Base-by-base conservation (phyloP, 345 rosid species). In the Corymbia maculata region DNA sequence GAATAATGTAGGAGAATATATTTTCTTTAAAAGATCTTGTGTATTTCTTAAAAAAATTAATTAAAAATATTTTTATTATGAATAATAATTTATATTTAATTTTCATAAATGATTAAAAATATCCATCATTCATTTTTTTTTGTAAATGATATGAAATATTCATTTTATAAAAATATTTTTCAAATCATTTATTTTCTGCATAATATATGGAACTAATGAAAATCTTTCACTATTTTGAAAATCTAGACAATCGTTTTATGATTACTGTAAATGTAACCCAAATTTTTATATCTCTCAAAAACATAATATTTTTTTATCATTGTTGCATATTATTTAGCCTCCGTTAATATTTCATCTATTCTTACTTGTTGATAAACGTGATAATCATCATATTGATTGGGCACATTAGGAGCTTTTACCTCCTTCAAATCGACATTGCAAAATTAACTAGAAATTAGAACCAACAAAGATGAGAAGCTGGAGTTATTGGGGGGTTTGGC, bases 161-260 rank as follows among this genome's bases (percentile, higher is more conserved):
- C 7, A 28, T 4, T n/a, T 26, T 13, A 6, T 1, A 13, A 64
- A 51, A n/a, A n/a, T 64, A 64, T 6, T 13, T 64, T n/a, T 6
- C 3, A 28, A 51, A 61, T 28, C 0, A 6, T 61, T 61, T 0
- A 13, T 28, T 61, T 61, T 61, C 13, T 2, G 0, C 2, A 0
- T 6, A 61, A 61, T 6, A 61, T 0, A 57, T 0, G 2, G 0
- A 28, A 0, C 1, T 7, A 61, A 28, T 12, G 28, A 0, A 26
- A 10, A 59, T 36, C 7, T 59, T 59, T 59, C 15, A 28, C 6
- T 13, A 1, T 12, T 15, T 51, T 5, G 16, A 5, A 51, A 51
- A 51, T 5, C 3, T 51, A 51, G 16, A 51, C 16, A 51, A 12
- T 13, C 6, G 42, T 51, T 51, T 51, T 51, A 26, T 6, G 4